These are phyloP conservation scores for Periconia sp. DNA, from an alignment of 2,329 filamentous ascomycete species.

Conservation along the genomic window DNA sequence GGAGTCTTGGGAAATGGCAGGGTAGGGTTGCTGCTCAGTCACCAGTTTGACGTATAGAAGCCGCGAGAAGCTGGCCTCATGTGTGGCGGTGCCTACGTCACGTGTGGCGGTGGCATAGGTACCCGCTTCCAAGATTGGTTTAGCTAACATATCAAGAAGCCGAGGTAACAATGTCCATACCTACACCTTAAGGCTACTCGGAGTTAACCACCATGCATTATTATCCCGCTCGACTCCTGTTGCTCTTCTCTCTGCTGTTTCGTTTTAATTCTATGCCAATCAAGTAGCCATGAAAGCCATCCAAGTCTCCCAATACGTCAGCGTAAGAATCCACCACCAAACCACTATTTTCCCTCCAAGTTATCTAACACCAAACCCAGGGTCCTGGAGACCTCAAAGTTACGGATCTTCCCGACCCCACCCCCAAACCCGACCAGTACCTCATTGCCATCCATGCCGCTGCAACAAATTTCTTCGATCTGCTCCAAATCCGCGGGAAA, in stretches of 20 bases:
- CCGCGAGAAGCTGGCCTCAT: slow-evolving; percentile 25
- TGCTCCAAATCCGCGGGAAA: slow-evolving; percentile 91
- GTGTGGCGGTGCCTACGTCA: slow-evolving; percentile 1
- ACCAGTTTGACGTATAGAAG: slow-evolving; percentile 19
- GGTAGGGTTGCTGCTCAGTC: neutral
- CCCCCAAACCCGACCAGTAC: slow-evolving; percentile 73
- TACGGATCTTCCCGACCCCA: slow-evolving; percentile 72
- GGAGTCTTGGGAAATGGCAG: neutral
- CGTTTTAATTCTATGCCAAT: neutral
- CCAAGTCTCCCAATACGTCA: slow-evolving; percentile 72
- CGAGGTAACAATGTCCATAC: neutral
- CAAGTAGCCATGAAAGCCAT: slow-evolving; percentile 68
- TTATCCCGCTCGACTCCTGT: neutral
- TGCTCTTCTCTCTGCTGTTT: neutral
- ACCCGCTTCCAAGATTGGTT: no score
- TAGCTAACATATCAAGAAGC: slow-evolving; percentile 3
- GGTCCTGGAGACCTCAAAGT: slow-evolving; percentile 78
- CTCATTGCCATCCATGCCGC: slow-evolving; percentile 83
- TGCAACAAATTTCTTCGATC: slow-evolving; percentile 96
- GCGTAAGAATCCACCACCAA: slow-evolving; percentile 51
- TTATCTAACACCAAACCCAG: slow-evolving; percentile 47
- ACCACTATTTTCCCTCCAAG: slow-evolving; percentile 7
- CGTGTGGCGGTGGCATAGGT: neutral
- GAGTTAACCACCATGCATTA: neutral
- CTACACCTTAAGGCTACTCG: neutral